These are phyloP conservation scores for Lactarius psammicola DNA, from an alignment of 768 basidiomycete genomes.

Conservation along the genomic window DNA sequence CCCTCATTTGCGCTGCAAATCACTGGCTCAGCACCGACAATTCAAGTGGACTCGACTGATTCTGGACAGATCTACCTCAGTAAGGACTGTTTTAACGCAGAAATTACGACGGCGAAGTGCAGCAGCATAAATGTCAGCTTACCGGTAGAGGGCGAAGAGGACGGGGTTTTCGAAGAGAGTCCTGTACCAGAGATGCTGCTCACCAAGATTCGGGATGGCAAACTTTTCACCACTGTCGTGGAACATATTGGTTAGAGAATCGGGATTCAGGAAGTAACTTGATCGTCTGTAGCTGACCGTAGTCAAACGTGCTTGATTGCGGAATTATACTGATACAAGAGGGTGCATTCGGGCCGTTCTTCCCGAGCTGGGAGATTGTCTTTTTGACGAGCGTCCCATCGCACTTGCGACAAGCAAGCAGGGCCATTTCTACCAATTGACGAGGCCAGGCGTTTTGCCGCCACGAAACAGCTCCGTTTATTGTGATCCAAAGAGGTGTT, in stretches of 20 bases:
- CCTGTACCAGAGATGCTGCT: slow-evolving; percentile 95
- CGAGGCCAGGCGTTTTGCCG: not conserved
- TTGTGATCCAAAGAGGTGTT: not conserved
- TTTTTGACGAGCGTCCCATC: not conserved
- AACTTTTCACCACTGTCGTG: slow-evolving; percentile 82
- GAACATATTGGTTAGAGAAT: slow-evolving; percentile 71
- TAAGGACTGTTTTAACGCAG: slow-evolving; percentile 70
- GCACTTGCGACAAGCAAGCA: not conserved
- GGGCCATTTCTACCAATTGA: not conserved
- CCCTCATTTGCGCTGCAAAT: slow-evolving; percentile 94
- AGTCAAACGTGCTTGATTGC: not conserved
- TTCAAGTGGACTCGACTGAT: slow-evolving; percentile 93
- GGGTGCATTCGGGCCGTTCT: not conserved
- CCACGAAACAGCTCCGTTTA: not conserved
- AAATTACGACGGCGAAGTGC: slow-evolving; percentile 94
- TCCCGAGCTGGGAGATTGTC: not conserved
- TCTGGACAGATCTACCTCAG: slow-evolving; percentile 94
- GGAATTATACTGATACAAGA: too few species aligned
- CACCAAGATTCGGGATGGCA: slow-evolving; percentile 76
- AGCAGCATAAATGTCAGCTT: slow-evolving; percentile 88
- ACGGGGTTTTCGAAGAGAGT: slow-evolving; percentile 87
- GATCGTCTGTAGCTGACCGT: not conserved
- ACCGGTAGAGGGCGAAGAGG: slow-evolving; percentile 84
- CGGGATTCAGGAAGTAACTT: not conserved
- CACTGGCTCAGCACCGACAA: slow-evolving; percentile 84